Percentiles rank a stretch among this genome's conserved stretches.
These are phyloP conservation scores for Arthrobotrys iridis DNA, from an alignment of 2,329 filamentous ascomycete species.

Conservation along the genomic window DNA sequence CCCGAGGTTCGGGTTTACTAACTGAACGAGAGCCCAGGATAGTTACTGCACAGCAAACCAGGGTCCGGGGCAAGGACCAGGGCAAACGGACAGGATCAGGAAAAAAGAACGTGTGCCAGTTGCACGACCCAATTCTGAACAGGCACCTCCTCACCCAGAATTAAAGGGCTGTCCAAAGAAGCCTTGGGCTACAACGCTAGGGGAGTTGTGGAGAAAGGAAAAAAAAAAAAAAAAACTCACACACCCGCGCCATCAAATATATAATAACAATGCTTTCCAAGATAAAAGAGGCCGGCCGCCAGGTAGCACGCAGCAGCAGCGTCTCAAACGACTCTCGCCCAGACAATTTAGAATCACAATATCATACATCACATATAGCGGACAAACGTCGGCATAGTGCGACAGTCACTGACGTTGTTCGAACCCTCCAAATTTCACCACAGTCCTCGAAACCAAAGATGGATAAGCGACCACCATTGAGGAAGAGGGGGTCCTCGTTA, in stretches of 20 bases:
- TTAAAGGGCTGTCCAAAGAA: conserved; percentile 46
- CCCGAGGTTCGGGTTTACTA: conserved; percentile 53
- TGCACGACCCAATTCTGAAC: conserved; percentile 39
- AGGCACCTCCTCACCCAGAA: conserved; percentile 53
- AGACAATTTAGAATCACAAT: conserved; percentile 13
- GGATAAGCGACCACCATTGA: conserved; percentile 37
- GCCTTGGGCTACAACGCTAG: conserved; percentile 45
- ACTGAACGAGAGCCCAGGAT: conserved; percentile 48
- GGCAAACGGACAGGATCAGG: conserved; percentile 22
- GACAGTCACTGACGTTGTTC: conserved; percentile 13
- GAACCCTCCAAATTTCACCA: conserved; percentile 5
- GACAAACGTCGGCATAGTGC: conserved; percentile 43
- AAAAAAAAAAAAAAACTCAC: conserved; percentile 53
- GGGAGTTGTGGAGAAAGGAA: conserved; percentile 25
- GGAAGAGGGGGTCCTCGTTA: conserved; percentile 50
- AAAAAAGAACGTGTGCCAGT: conserved; percentile 52
- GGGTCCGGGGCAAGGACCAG: conserved; percentile 37
- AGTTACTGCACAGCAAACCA: conserved; percentile 30
- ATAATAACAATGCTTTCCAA: conserved; percentile 51
- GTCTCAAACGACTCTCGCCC: conserved; percentile 38
- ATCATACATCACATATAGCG: conserved; percentile 17
- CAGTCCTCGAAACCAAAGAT: conserved; percentile 10
- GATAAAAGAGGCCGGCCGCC: conserved; percentile 53
- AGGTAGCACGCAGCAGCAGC: conserved; percentile 50
- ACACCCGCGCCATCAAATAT: conserved; percentile 41